Conservation (phyloP, 1,139 yeast species). For the Lodderomyces metapsilosis region DNA sequence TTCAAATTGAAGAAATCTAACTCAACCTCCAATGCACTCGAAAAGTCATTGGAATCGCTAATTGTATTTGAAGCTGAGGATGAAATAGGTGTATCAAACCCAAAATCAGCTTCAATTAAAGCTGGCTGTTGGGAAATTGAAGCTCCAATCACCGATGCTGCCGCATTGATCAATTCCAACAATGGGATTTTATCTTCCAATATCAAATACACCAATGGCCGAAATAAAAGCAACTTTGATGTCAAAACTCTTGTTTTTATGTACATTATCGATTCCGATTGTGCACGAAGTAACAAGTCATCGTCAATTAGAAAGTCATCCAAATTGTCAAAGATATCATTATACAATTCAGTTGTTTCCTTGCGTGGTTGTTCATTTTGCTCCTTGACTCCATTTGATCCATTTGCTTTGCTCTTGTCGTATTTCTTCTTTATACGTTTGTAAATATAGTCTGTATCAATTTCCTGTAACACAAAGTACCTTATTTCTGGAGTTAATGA, state of each 20-base stretch:
- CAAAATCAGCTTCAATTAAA: slow-evolving; percentile 1
- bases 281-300: slow-evolving; percentile 33
- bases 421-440: slow-evolving; percentile 27
- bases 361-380: slow-evolving; percentile 5
- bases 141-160: slow-evolving; percentile 16
- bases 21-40: slow-evolving; percentile 19
- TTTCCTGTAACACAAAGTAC: slow-evolving; percentile 34
- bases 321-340: slow-evolving; percentile 22
- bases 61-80: slow-evolving; percentile 3
- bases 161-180: slow-evolving; percentile 26
- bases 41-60: slow-evolving; percentile 2
- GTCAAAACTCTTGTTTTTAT: slow-evolving; percentile 38
- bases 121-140: neutral
- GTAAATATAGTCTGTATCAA: slow-evolving; percentile 34
- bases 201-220: slow-evolving; percentile 37
- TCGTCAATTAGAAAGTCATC: slow-evolving; percentile 38
- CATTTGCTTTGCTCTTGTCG: slow-evolving; percentile 17
- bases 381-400: slow-evolving; percentile 12
- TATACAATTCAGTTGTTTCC: slow-evolving; percentile 11
- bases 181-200: slow-evolving; percentile 31
- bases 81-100: slow-evolving; percentile 8
- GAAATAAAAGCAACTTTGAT: slow-evolving; percentile 33
- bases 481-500: slow-evolving; percentile 36
- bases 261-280: slow-evolving; percentile 40
- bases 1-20: slow-evolving; percentile 22